Percentiles rank a stretch among this genome's conserved stretches.
phyloP scores from a whole-genome alignment of 805 yeast species.

The Tetrapisispora nanseiensis region DNA sequence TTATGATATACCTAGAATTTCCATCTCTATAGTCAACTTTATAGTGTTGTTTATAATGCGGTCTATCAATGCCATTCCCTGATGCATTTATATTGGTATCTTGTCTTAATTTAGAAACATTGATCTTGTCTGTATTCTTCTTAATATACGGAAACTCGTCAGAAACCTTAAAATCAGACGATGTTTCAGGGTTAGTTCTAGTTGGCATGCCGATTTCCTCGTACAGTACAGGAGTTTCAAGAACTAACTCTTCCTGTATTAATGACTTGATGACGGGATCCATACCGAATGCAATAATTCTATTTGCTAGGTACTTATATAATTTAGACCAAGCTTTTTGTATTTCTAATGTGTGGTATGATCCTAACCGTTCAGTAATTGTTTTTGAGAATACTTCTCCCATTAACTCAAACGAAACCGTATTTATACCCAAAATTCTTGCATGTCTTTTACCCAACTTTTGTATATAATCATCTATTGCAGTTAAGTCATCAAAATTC shows the following conservation, averaged over 20 bases:
- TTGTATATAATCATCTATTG: conserved; percentile 48
- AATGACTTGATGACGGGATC: conserved; percentile 33
- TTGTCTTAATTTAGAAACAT: neutral
- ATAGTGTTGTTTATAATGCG: neutral
- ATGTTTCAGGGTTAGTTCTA: neutral
- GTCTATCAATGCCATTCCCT: neutral
- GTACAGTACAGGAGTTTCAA: conserved; percentile 14
- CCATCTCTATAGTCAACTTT: neutral
- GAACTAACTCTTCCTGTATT: conserved; percentile 9
- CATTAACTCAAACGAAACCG: conserved; percentile 58
- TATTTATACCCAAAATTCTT: conserved; percentile 63
- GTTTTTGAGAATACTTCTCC: conserved; percentile 64
- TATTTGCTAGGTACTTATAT: conserved; percentile 58
- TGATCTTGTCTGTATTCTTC: neutral
- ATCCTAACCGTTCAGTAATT: conserved; percentile 51
- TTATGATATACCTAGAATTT: neutral
- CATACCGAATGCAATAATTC: conserved; percentile 43
- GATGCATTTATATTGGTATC: neutral
- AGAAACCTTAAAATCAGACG: neutral
- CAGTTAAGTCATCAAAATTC: conserved; percentile 49
- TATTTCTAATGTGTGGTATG: conserved; percentile 44
- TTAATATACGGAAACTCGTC: neutral
- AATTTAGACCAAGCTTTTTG: conserved; percentile 66
- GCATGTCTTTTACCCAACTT: conserved; percentile 67
- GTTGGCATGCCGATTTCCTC: neutral